phyloP scores from a whole-genome alignment of 257 asterid species.

The Mentha longifolia region DNA sequence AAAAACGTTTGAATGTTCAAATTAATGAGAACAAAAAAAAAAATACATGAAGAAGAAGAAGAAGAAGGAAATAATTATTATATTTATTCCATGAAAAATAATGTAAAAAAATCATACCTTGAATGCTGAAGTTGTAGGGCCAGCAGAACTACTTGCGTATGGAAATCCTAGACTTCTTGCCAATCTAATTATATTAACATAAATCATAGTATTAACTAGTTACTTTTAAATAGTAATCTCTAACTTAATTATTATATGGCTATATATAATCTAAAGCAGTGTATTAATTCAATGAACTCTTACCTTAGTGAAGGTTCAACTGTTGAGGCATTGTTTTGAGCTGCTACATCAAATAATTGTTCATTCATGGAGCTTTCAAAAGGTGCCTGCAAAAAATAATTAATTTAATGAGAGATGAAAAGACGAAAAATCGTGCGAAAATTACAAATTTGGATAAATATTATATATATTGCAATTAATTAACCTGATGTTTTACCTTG shows the following conservation, averaged over 20 bases:
- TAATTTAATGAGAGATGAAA: neutral
- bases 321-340: neutral
- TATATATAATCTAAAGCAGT: too few relatives aligned
- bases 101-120: conserved; percentile 15
- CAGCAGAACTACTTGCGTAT: neutral
- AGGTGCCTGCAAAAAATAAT: neutral
- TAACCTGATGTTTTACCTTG: neutral
- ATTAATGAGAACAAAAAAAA: too few relatives aligned
- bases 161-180: neutral
- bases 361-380: neutral
- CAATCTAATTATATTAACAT: neutral
- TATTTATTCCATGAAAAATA: too few relatives aligned
- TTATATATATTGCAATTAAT: too few relatives aligned
- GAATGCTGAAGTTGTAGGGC: neutral
- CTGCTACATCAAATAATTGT: neutral
- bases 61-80: too few relatives aligned
- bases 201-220: neutral
- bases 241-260: neutral
- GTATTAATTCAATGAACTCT: neutral
- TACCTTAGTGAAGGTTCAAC: neutral
- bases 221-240: neutral
- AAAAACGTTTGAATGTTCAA: too few relatives aligned
- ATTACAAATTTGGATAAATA: neutral
- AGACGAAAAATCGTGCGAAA: too few relatives aligned
- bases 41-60: too few relatives aligned